Evolutionary conservation across 495 filamentous ascomycete genomes (phyloP), one percentile per base, ranked within the genome.

Genomic region (Penicillium riverlandense): DNA sequence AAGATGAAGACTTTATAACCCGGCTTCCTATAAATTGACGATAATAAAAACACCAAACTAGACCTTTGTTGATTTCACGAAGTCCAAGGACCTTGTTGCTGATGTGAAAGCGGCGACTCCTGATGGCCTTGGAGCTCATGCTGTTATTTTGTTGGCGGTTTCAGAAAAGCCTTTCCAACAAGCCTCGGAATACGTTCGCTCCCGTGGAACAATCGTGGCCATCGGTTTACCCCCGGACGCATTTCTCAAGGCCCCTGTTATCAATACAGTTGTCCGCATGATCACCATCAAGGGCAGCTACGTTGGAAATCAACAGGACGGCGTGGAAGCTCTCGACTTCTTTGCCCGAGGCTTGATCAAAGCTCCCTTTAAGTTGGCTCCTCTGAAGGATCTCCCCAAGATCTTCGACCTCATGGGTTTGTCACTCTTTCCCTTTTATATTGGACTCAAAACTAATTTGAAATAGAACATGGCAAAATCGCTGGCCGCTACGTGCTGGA

Each of bases 141-240:
- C 88, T 4, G 91, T 94, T 33, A 71, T 97, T 41, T 64, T 95
- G 33, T 76, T 96, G 7, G 91, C 90, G 34, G 88, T 85, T 14
- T 78, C 71, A 45, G 90, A 96, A 70, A 86, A 84, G 67, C 90
- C 90, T 13, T 96, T 96, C 80, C 88, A 95, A 67, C 90, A 96
- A 64, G 90, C 90, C 9, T 77, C 84, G 30, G 82, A 84, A 59
- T 95, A 95, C 62, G 81, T 92, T 29, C 82, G 90, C 37, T 80
- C 86, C 38, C 78, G 82, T 11, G 90, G 90, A 22, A 72, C 78
- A 12, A 80, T 95, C 47, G 76, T 96, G 39, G 86, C 84, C 51
- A 91, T 97, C 48, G 91, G 90, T 44, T 65, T 96, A 8, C 90
- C 90, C 0, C 83, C 86, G 1, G 69, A 76, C 35, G 90, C 90